These are phyloP conservation scores for Nemania bipapillata DNA, from an alignment of 2,329 filamentous ascomycete genomes.

Conservation along the genomic window DNA sequence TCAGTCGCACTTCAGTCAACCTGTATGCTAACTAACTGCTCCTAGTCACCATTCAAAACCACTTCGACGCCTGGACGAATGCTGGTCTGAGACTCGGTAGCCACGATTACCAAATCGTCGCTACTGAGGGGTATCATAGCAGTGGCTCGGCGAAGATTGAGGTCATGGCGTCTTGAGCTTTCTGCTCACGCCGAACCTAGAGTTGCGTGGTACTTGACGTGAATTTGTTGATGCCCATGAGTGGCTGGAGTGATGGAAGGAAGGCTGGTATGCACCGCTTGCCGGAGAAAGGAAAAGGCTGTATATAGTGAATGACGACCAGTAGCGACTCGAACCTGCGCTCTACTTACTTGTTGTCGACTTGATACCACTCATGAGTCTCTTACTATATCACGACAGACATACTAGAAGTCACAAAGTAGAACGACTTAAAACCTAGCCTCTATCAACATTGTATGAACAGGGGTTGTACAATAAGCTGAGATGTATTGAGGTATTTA, in stretches of 20 bases:
- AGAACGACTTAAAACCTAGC: too few relatives aligned
- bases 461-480: too few relatives aligned
- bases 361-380: neutral
- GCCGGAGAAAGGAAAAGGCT: neutral
- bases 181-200: neutral
- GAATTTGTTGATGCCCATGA: neutral
- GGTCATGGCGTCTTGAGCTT: constrained; percentile 40
- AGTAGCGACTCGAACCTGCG: neutral
- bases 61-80: constrained; percentile 52
- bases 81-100: constrained; percentile 50
- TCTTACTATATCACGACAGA: too few relatives aligned
- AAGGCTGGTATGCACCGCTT: neutral
- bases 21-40: neutral
- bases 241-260: neutral
- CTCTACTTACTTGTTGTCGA: neutral
- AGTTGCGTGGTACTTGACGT: neutral
- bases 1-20: too few relatives aligned
- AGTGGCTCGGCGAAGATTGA: constrained; percentile 58
- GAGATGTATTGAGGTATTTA: too few relatives aligned
- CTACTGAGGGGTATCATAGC: constrained; percentile 57
- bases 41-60: constrained; percentile 50
- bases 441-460: too few relatives aligned
- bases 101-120: constrained; percentile 54
- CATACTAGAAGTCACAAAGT: too few relatives aligned
- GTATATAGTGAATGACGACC: constrained; percentile 27